A percentile compares a stretch with the other conserved stretches of the same genome.
Conservation (phyloP, 2,329 filamentous ascomycete species). For the Graphilbum fragrans region DNA sequence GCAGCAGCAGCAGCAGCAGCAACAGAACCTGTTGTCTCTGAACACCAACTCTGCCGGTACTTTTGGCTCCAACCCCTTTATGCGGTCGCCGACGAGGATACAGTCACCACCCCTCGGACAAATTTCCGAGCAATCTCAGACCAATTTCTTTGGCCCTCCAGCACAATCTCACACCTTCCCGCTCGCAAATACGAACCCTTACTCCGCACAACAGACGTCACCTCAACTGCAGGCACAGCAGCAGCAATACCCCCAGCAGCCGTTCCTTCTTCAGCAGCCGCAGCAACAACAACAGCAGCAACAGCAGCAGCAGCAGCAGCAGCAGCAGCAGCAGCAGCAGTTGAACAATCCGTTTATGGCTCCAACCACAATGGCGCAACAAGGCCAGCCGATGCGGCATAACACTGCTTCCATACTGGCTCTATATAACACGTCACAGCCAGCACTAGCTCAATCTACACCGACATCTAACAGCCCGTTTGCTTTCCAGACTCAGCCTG, state of each 20-base stretch:
- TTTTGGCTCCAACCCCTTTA: conserved; percentile 33
- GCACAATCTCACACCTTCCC: conserved; percentile 7
- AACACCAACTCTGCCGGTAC: conserved; percentile 23
- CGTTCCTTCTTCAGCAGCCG: conserved; percentile 5
- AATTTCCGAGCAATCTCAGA: conserved; percentile 39
- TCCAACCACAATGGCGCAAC: conserved; percentile 19
- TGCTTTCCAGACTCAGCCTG: conserved; percentile 13
- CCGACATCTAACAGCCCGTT: no score
- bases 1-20: conserved; percentile 15
- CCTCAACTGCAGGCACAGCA: background rate
- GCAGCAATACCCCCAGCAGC: background rate
- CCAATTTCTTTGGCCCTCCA: conserved; percentile 22
- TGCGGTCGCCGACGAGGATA: conserved; percentile 34
- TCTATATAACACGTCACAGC: conserved; percentile 53
- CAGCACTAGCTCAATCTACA: conserved; percentile 25
- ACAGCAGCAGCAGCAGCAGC: conserved; percentile 13
- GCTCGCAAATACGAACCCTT: conserved; percentile 5
- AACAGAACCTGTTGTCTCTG: conserved; percentile 23
- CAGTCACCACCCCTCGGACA: conserved; percentile 37
- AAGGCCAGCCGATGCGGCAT: conserved; percentile 30
- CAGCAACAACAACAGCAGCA: conserved; percentile 20
- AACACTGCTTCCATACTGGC: conserved; percentile 68
- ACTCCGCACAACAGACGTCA: background rate
- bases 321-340: conserved; percentile 8
- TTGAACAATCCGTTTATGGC: conserved; percentile 19